Evolutionary conservation across 1,139 yeast species (phyloP).

Genomic region (Pichia sp.): DNA sequence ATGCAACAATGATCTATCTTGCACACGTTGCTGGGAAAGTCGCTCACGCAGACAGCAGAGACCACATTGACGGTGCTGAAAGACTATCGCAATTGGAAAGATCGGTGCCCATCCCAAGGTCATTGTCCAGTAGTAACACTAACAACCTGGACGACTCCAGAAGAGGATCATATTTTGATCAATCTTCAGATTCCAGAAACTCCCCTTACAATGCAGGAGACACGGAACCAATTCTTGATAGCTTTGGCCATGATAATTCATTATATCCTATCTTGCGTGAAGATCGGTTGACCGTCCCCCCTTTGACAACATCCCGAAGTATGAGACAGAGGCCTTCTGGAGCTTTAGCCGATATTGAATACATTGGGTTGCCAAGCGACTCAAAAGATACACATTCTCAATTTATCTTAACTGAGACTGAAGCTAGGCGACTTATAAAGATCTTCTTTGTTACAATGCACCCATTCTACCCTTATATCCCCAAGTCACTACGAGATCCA

Average conservation of each 20-base stretch:
- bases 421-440: conserved; percentile 60
- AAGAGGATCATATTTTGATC: neutral
- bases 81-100: conserved; percentile 47
- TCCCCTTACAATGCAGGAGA: conserved; percentile 4
- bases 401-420: conserved; percentile 49
- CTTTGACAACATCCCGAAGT: conserved; percentile 45
- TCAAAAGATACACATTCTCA: conserved; percentile 37
- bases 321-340: conserved; percentile 55
- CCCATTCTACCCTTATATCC: conserved; percentile 86
- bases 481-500: conserved; percentile 65
- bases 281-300: conserved; percentile 38
- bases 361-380: conserved; percentile 42
- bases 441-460: conserved; percentile 76
- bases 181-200: conserved; percentile 4
- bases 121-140: conserved; percentile 11
- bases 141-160: neutral
- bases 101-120: conserved; percentile 15
- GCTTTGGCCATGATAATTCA: conserved; percentile 30
- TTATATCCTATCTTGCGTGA: conserved; percentile 24
- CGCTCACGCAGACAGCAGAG: conserved; percentile 63
- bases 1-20: conserved; percentile 56
- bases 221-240: conserved; percentile 23
- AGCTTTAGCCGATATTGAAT: conserved; percentile 55
- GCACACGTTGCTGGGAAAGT: conserved; percentile 76
- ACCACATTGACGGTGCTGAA: conserved; percentile 61